phyloP scores from a whole-genome alignment of 495 filamentous ascomycete species.

The Aspergillus indologenus region DNA sequence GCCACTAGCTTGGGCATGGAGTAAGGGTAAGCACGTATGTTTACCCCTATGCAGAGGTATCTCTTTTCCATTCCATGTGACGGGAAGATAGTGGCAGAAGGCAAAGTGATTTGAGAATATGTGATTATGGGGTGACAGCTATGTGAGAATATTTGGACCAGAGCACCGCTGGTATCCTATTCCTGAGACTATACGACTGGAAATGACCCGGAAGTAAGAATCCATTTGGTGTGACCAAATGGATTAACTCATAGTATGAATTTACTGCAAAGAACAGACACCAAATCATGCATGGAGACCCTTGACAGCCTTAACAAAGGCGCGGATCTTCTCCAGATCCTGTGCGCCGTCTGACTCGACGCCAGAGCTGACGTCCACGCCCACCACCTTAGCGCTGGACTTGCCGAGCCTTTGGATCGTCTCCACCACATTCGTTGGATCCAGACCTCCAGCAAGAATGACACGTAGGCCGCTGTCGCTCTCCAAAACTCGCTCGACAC shows the following conservation, averaged over 20 bases:
- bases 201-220: background rate
- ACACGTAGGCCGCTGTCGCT: slow-evolving; percentile 63
- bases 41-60: too few relatives aligned
- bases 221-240: background rate
- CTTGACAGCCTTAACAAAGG: slow-evolving; percentile 76
- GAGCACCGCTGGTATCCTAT: too few relatives aligned
- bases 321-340: slow-evolving; percentile 74
- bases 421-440: slow-evolving; percentile 67
- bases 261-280: background rate
- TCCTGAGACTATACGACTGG: too few relatives aligned
- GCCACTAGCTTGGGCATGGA: too few relatives aligned
- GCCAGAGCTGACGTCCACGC: slow-evolving; percentile 90
- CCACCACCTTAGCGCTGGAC: slow-evolving; percentile 60
- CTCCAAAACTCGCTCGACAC: slow-evolving; percentile 59
- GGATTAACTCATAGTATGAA: background rate
- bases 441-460: slow-evolving; percentile 79
- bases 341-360: slow-evolving; percentile 84
- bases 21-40: too few relatives aligned
- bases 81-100: too few relatives aligned
- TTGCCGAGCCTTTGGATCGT: slow-evolving; percentile 56
- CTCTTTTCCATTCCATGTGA: too few relatives aligned
- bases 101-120: too few relatives aligned
- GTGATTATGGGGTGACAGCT: too few relatives aligned
- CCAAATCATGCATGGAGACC: slow-evolving; percentile 20
- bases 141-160: too few relatives aligned